Conservation (phyloP, 176 grass and related monocot genomes). For the Stipa capillata region DNA sequence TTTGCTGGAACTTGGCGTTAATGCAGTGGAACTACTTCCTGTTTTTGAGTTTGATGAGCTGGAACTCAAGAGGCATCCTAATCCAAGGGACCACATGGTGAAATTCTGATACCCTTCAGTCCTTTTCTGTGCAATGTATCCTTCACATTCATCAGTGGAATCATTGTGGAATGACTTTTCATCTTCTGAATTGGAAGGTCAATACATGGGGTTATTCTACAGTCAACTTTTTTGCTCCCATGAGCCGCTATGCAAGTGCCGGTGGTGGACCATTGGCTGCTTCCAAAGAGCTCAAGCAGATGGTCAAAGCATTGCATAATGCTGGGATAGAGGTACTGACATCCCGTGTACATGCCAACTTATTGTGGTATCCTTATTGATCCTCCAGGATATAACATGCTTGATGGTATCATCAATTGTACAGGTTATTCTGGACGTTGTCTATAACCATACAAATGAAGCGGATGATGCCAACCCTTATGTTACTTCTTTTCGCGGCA, state of each 20-base stretch:
- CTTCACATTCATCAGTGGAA: not conserved
- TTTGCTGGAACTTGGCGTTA: constrained; percentile 88
- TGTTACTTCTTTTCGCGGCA: constrained; percentile 88
- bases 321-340: constrained; percentile 80
- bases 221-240: constrained; percentile 98
- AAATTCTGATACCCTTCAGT: not conserved
- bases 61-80: constrained; percentile 77
- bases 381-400: not conserved
- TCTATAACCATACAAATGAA: constrained; percentile 99
- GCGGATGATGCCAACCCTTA: constrained; percentile 75
- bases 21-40: constrained; percentile 92
- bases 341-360: not conserved
- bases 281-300: constrained; percentile 84
- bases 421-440: constrained; percentile 97
- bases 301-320: constrained; percentile 96
- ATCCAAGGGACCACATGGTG: constrained; percentile 97
- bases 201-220: constrained; percentile 99
- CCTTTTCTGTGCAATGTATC: not conserved
- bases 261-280: constrained; percentile 83
- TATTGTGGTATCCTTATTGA: not conserved
- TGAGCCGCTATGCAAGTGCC: constrained; percentile 97
- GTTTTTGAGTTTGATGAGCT: constrained; percentile 98
- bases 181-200: constrained; percentile 47
- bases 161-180: constrained; percentile 9
- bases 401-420: not conserved